Evolutionary conservation across 1,284 basidiomycete genomes (phyloP), one percentile per base, ranked within the genome.

Genomic region (Crepidotus sp.): DNA sequence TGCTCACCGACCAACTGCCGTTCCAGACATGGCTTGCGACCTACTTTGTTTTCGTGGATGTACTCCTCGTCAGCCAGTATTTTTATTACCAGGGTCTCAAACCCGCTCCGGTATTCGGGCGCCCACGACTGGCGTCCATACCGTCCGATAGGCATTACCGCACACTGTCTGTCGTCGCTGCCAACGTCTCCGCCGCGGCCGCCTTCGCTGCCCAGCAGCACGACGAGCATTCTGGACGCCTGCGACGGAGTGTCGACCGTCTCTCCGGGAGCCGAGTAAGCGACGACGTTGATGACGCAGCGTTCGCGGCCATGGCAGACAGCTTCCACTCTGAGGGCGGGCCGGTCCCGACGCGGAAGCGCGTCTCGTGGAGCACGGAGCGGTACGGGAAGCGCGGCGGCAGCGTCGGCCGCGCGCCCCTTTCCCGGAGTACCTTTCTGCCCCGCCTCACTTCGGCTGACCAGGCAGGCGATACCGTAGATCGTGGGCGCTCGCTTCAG

Each of bases 11-110:
- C 17, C 34, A 35, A 9, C 14, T 35, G 34, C 34, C 34, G 11
- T 35, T 35, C 13, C 55, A 96, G 86, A 95, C 80, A 31, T 89
- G 80, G 58, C 84, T 96, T 36, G 91, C 92, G 3, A 72, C 74
- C 0, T 95, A 95, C 62, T 96, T 95, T 59, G 85, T 86, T 55
- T 66, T 75, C 42, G 74, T 95, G 40, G 92, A 95, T 61, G 64
- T 77, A 38, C 69, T 74, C 30, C 71, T 95, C 19, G 68, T 92
- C 42, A 61, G 57, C 8, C 91, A 96, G 61, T 95, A 79, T 64
- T 69, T 81, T 55, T 84, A 93, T 65, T 95, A 93, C 58, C 43
- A 54, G 25, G 40, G 41, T 1, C 18, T 45, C 24, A 26, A 61
- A 57, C 52, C 61, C 64, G 37, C 58, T 2, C 60, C 65, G 4